phyloP scores from a whole-genome alignment of 1,284 basidiomycete genomes.

The Ustilago sp. region DNA sequence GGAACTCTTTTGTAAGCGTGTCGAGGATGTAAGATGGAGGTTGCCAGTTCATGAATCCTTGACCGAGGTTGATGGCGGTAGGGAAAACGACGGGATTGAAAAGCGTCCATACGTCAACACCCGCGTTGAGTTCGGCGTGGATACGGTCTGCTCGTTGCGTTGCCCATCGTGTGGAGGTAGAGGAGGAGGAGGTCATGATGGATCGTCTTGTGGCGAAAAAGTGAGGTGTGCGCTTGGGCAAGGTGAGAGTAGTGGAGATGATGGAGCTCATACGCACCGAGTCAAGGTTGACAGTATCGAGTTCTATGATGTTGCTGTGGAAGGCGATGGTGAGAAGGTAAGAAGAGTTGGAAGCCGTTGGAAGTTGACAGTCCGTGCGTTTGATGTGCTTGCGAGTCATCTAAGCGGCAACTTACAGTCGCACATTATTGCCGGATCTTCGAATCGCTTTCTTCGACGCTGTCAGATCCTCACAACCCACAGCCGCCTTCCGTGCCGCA shows the following conservation, averaged over 20 bases:
- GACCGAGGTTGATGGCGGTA: conserved; percentile 67
- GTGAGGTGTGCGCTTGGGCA: conserved; percentile 7
- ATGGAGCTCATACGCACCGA: conserved; percentile 21
- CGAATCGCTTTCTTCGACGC: not conserved
- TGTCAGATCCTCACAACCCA: not conserved
- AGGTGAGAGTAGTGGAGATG: not conserved
- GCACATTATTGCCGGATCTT: conserved; percentile 2
- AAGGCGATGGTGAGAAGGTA: not conserved
- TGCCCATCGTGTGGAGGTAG: conserved; percentile 42
- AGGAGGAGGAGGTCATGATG: conserved; percentile 31
- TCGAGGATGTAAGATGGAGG: conserved; percentile 62
- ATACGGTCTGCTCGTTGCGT: conserved; percentile 48
- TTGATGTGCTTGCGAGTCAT: conserved; percentile 5
- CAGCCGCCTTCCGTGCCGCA: not conserved
- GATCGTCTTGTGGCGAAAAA: conserved; percentile 6
- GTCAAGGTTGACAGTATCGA: not conserved
- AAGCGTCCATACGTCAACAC: conserved; percentile 67
- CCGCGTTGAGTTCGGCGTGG: conserved; percentile 53
- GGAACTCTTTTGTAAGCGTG: conserved; percentile 35
- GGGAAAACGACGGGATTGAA: conserved; percentile 67
- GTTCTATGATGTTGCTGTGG: not conserved
- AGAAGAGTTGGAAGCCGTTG: not conserved
- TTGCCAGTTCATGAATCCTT: conserved; percentile 69
- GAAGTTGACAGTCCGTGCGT: not conserved
- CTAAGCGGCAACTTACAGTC: not conserved